Percentiles rank a stretch among this genome's conserved stretches.
phyloP scores from a whole-genome alignment of 2,329 filamentous ascomycete genomes.

The Trichoderma sp. region DNA sequence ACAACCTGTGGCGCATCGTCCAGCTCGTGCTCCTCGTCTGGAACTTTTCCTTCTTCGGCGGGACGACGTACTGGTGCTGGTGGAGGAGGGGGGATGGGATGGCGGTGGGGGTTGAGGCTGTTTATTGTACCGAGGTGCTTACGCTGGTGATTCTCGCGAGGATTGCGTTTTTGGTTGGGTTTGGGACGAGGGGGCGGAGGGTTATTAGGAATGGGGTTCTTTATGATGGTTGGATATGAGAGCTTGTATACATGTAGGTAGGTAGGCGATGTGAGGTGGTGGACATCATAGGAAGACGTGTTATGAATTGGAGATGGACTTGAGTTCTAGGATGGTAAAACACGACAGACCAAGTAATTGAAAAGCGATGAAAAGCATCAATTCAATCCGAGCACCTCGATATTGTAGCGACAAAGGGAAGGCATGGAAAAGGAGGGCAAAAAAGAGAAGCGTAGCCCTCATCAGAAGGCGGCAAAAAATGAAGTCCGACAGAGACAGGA shows the following conservation, averaged over 20 bases:
- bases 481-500: constrained; percentile 28
- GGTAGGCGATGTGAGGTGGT: not conserved
- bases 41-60: constrained; percentile 33
- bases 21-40: constrained; percentile 33
- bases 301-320: too few relatives aligned
- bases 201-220: constrained; percentile 23
- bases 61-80: constrained; percentile 15
- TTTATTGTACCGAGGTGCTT: constrained; percentile 7
- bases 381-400: not conserved
- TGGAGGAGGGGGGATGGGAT: too few relatives aligned
- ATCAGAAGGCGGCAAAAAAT: not conserved
- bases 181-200: constrained; percentile 20
- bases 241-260: too few relatives aligned
- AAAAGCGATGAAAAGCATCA: not conserved
- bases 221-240: not conserved
- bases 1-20: constrained; percentile 31
- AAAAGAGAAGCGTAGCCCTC: not conserved
- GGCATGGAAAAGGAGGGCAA: too few relatives aligned
- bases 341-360: not conserved
- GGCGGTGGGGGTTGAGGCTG: constrained; percentile 16
- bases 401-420: not conserved
- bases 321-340: too few relatives aligned
- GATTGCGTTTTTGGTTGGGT: constrained; percentile 30
- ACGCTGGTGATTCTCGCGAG: constrained; percentile 28
- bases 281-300: too few relatives aligned